A percentile compares a stretch with the other conserved stretches of the same genome.
These are phyloP conservation scores for Betula pendula DNA, from an alignment of 306 rosid genomes.

Conservation along the genomic window DNA sequence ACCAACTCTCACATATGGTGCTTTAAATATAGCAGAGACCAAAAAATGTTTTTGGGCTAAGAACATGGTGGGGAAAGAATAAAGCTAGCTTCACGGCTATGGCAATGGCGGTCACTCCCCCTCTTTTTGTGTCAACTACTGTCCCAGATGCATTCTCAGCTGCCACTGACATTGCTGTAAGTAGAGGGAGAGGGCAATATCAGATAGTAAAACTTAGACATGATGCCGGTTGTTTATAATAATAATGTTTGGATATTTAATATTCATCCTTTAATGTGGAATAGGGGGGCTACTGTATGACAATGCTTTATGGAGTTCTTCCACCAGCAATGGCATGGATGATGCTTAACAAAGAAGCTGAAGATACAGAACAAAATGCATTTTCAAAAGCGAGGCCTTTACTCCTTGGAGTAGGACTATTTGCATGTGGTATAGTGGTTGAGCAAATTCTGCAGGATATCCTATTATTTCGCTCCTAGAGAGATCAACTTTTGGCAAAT, in stretches of 20 bases:
- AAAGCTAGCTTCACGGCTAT: slow-evolving; percentile 46
- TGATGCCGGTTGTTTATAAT: background rate
- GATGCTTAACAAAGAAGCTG: slow-evolving; percentile 40
- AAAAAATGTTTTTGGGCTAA: slow-evolving; percentile 17
- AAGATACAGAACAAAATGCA: slow-evolving; percentile 23
- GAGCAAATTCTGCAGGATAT: slow-evolving; percentile 64
- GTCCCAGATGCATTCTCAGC: slow-evolving; percentile 67
- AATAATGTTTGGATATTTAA: background rate
- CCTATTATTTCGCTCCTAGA: slow-evolving; percentile 30
- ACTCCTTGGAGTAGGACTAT: slow-evolving; percentile 52
- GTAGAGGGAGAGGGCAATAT: slow-evolving; percentile 11
- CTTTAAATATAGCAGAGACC: slow-evolving; percentile 16
- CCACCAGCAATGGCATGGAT: slow-evolving; percentile 85
- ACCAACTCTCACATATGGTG: background rate
- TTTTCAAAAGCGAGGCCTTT: slow-evolving; percentile 50
- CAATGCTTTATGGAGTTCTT: slow-evolving; percentile 72
- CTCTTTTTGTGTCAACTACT: slow-evolving; percentile 53
- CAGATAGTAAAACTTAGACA: background rate
- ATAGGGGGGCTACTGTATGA: slow-evolving; percentile 83
- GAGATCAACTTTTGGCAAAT: background rate
- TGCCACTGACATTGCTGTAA: slow-evolving; percentile 75
- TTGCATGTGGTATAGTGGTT: slow-evolving; percentile 55
- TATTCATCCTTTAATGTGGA: slow-evolving; percentile 21
- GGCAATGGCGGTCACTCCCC: slow-evolving; percentile 59
- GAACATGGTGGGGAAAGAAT: slow-evolving; percentile 59